phyloP scores from a whole-genome alignment of 73 alveolate genomes.

The Symbiodinium natans region DNA sequence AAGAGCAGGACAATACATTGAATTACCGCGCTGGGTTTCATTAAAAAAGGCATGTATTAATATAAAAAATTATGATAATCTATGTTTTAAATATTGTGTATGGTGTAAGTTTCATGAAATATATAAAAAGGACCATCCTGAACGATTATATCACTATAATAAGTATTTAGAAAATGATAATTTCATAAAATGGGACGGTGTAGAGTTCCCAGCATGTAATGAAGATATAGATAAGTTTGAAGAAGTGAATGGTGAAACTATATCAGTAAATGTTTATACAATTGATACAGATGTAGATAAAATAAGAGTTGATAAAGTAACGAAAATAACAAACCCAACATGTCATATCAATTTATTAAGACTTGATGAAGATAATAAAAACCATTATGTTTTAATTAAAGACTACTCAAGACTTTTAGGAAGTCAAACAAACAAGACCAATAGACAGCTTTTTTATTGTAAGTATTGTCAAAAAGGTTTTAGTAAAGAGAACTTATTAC shows the following conservation, averaged over 20 bases:
- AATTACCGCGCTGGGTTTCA: background rate
- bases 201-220: conserved; percentile 30
- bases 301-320: background rate
- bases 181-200: background rate
- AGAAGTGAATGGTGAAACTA: background rate
- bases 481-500: background rate
- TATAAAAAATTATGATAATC: background rate
- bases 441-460: background rate
- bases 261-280: background rate
- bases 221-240: conserved; percentile 12
- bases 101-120: background rate
- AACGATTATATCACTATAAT: background rate
- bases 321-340: background rate
- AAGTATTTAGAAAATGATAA: background rate
- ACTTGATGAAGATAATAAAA: background rate
- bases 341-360: conserved; percentile 3
- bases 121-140: background rate
- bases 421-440: background rate
- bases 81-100: background rate
- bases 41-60: background rate
- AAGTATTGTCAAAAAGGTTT: conserved; percentile 18
- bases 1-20: background rate
- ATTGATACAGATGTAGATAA: background rate
- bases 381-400: conserved; percentile 18
- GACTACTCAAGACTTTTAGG: background rate